A percentile compares a stretch with the other conserved stretches of the same genome.
Evolutionary conservation across 208 protist genomes (phyloP).

Genomic region (Tritrichomonas foetus): DNA sequence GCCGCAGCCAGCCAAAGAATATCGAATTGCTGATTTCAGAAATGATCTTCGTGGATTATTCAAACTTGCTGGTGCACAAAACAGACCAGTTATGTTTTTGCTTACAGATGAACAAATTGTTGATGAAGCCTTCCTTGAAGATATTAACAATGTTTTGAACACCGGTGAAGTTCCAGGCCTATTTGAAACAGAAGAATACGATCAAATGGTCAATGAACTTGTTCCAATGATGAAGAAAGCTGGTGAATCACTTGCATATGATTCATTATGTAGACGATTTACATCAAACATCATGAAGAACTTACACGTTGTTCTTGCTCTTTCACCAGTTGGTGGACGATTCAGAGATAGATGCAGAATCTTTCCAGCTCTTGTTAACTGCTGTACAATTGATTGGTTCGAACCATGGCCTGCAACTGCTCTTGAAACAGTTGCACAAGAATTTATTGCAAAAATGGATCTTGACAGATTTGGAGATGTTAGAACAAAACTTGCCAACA

Average conservation of each 20-base stretch:
- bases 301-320: constrained; percentile 87
- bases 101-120: constrained; percentile 88
- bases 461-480: constrained; percentile 53
- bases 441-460: constrained; percentile 52
- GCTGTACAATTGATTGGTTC: constrained; percentile 97
- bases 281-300: constrained; percentile 63
- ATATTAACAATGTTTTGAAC: constrained; percentile 91
- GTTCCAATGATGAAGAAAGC: constrained; percentile 71
- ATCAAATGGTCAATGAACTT: constrained; percentile 53
- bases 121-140: constrained; percentile 83
- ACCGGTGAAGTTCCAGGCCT: constrained; percentile 71
- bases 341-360: constrained; percentile 83
- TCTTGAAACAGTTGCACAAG: constrained; percentile 65
- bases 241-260: constrained; percentile 53
- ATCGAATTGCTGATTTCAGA: constrained; percentile 79
- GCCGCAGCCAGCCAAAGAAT: constrained; percentile 81
- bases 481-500: neutral
- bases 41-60: constrained; percentile 85
- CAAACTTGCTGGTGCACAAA: constrained; percentile 74
- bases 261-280: constrained; percentile 44
- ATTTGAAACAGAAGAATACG: constrained; percentile 58
- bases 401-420: constrained; percentile 86
- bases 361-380: constrained; percentile 93
- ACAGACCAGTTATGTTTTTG: constrained; percentile 81
- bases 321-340: constrained; percentile 86